phyloP scores from a whole-genome alignment of 2,329 filamentous ascomycete genomes.

The Coniochaeta pulveracea region DNA sequence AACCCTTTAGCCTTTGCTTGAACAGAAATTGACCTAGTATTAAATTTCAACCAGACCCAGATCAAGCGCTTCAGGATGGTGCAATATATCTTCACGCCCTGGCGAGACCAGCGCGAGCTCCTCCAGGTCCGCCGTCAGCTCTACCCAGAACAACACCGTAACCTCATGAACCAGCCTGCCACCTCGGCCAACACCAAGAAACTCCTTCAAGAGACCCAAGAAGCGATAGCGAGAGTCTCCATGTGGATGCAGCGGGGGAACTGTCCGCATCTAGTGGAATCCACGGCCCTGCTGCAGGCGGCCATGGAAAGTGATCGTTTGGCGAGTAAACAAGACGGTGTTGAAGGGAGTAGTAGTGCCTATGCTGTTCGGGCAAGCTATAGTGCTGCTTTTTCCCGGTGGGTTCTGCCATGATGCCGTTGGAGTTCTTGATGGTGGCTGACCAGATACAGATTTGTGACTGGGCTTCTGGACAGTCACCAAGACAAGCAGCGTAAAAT shows the following conservation, averaged over 20 bases:
- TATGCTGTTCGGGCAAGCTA: constrained; percentile 61
- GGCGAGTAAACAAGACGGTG: neutral
- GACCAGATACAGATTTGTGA: constrained; percentile 67
- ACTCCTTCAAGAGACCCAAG: constrained; percentile 18
- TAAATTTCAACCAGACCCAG: too few relatives aligned
- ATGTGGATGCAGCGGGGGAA: constrained; percentile 64
- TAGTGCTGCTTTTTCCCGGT: constrained; percentile 64
- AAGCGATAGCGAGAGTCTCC: constrained; percentile 46
- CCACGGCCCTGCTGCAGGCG: constrained; percentile 61
- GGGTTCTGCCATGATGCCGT: constrained; percentile 23
- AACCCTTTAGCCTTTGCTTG: too few relatives aligned
- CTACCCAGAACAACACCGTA: constrained; percentile 30
- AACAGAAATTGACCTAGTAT: too few relatives aligned
- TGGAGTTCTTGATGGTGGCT: too few relatives aligned
- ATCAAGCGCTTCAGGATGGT: constrained; percentile 45
- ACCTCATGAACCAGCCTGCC: constrained; percentile 7
- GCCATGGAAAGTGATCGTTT: constrained; percentile 53
- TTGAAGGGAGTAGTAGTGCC: constrained; percentile 5
- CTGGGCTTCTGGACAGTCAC: constrained; percentile 65
- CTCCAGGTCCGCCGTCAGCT: constrained; percentile 53
- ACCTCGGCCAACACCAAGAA: neutral
- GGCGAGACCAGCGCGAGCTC: constrained; percentile 56
- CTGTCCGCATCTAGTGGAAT: constrained; percentile 71
- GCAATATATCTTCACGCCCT: constrained; percentile 63
- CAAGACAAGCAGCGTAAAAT: constrained; percentile 55